Percentiles rank a stretch among this genome's conserved stretches.
phyloP scores from a whole-genome alignment of 2,329 filamentous ascomycete species.

The Tympanopsis confertula region DNA sequence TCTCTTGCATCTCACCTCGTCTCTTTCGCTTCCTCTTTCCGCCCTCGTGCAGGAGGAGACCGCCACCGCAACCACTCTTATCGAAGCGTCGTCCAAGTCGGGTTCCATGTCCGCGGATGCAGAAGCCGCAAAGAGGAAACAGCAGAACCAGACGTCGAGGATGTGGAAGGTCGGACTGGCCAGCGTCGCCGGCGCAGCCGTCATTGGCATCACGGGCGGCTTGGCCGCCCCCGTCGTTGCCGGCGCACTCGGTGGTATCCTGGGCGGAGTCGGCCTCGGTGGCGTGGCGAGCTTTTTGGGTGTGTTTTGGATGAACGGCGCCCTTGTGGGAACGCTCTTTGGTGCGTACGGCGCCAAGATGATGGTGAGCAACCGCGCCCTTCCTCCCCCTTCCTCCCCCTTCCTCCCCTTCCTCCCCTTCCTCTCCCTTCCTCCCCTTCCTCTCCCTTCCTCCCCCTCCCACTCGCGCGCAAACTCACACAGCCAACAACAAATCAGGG shows the following conservation, averaged over 20 bases:
- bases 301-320: conserved; percentile 73
- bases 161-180: conserved; percentile 89
- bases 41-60: conserved; percentile 60
- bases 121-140: conserved; percentile 61
- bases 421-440: not conserved
- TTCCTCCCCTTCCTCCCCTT: not conserved
- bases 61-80: conserved; percentile 63
- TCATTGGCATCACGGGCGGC: conserved; percentile 86
- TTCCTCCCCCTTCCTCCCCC: no score
- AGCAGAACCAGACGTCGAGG: conserved; percentile 57
- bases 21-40: conserved; percentile 48
- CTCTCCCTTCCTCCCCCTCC: no score
- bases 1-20: conserved; percentile 55
- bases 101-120: conserved; percentile 63
- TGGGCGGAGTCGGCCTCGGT: conserved; percentile 75
- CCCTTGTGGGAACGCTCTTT: conserved; percentile 77
- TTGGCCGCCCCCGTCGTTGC: conserved; percentile 82
- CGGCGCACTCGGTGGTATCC: conserved; percentile 71
- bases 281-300: conserved; percentile 79
- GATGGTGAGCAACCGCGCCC: conserved; percentile 37
- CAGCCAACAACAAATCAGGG: conserved; percentile 28
- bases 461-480: not conserved
- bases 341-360: conserved; percentile 77
- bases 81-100: conserved; percentile 50
- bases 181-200: conserved; percentile 73